Conservation (phyloP, 179 eudicot species). For the Vitellaria paradoxa region DNA sequence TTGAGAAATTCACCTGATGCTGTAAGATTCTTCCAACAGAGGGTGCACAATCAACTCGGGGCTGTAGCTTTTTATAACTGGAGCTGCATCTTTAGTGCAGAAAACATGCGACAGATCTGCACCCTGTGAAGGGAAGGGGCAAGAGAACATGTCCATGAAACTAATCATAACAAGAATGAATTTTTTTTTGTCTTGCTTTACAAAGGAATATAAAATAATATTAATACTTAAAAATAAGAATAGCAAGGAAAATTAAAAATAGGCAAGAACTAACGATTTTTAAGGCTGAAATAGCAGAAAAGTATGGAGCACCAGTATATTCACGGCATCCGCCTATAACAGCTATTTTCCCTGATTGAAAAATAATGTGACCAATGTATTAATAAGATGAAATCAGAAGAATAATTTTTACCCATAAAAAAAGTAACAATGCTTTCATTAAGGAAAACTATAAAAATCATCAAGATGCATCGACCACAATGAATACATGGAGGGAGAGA, state of each 20-base stretch:
- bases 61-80: slow-evolving; percentile 90
- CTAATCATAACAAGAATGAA: too few species aligned
- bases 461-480: neutral
- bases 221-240: neutral
- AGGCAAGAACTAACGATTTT: slow-evolving; percentile 66
- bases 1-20: slow-evolving; percentile 50
- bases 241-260: neutral
- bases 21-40: slow-evolving; percentile 87
- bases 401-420: neutral
- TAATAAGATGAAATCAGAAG: neutral
- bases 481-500: too few species aligned
- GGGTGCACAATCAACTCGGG: slow-evolving; percentile 99
- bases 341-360: slow-evolving; percentile 81
- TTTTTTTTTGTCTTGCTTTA: neutral
- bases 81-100: slow-evolving; percentile 97
- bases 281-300: slow-evolving; percentile 93
- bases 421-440: neutral
- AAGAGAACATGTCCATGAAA: neutral
- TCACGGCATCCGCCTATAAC: slow-evolving; percentile 99
- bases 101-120: slow-evolving; percentile 97
- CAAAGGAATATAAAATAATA: neutral
- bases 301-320: slow-evolving; percentile 98
- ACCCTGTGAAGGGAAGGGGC: slow-evolving; percentile 44
- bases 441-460: neutral
- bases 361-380: slow-evolving; percentile 11